Evolutionary conservation across 2,329 filamentous ascomycete species (phyloP), one percentile per base, ranked within the genome.

Genomic region (Fonsecaea monophora): DNA sequence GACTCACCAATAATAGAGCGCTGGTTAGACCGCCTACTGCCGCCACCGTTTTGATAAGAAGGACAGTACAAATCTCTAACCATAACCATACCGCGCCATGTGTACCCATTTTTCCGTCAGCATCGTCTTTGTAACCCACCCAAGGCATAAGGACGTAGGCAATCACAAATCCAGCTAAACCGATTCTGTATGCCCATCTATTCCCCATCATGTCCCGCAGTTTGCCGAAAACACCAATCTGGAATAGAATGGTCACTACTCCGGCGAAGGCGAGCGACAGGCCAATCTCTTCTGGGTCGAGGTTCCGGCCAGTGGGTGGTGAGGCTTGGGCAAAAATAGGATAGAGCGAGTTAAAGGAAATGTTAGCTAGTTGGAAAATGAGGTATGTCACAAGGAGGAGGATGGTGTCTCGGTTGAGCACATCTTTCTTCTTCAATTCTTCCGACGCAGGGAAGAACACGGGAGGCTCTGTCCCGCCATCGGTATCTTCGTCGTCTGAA

Each of bases 281-380:
- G 0, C 95, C 95, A 53, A 98, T 97, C 67, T 91, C 92, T 64
- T 88, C 85, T 0, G 94, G 92, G 0, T 85, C 85, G 3, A 98
- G 82, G 0, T 85, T 83, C 48, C 95, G 90, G 18, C 95, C 95
- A 0, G 89, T 89, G 0, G 95, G 95, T 0, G 88, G 83, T 0
- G 85, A 78, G 0, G 90, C 88, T 62, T 94, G 89, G 0, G 90
- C 92, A 73, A 98, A 99, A 62, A 98, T 94, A 0, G 95, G 95
- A 74, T 96, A 99, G 0, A 99, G 83, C 18, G 92, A 94, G 79
- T 97, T 97, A 84, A 94, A 99, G 3, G 92, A 93, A 71, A 97
- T 92, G 77, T 98, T 98, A 68, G 91, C 89, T 4, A 99, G 84
- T 74, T 97, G 94, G 76, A 98, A 99, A 58, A 98, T 90, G 53